Percentiles rank a stretch among this genome's conserved stretches.
These are phyloP conservation scores for Colletotrichum tofieldiae DNA, from an alignment of 2,329 filamentous ascomycete genomes.

Conservation along the genomic window DNA sequence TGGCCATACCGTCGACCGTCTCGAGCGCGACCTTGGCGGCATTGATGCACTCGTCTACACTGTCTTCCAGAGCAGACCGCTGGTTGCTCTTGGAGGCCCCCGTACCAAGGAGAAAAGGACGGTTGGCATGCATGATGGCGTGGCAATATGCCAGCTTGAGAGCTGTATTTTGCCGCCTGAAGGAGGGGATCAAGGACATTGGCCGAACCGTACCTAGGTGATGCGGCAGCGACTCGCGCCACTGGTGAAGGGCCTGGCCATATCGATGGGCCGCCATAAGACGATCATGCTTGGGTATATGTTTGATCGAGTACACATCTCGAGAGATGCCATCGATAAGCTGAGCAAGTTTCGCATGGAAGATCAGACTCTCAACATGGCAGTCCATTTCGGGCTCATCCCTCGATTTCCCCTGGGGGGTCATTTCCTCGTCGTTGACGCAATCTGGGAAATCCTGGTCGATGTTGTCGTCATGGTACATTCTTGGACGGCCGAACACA, in stretches of 20 bases:
- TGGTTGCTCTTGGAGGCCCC: constrained; percentile 55
- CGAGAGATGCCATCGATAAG: constrained; percentile 58
- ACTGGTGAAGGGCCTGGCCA: constrained; percentile 56
- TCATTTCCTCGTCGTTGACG: constrained; percentile 72
- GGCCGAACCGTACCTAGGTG: constrained; percentile 61
- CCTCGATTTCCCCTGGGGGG: constrained; percentile 52
- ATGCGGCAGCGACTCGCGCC: constrained; percentile 58
- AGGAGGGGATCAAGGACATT: constrained; percentile 61
- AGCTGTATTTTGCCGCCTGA: constrained; percentile 66
- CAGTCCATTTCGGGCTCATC: constrained; percentile 58
- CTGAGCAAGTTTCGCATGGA: constrained; percentile 59
- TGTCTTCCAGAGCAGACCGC: constrained; percentile 55
- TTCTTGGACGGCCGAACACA: constrained; percentile 73
- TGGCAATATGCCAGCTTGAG: constrained; percentile 70
- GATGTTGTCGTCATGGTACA: constrained; percentile 76
- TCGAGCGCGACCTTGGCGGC: constrained; percentile 63
- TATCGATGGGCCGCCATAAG: constrained; percentile 56
- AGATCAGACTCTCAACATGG: constrained; percentile 64
- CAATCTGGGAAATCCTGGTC: constrained; percentile 72
- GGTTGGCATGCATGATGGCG: constrained; percentile 70
- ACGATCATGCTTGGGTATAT: constrained; percentile 53
- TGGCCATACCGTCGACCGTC: constrained; percentile 59
- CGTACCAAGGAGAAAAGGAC: constrained; percentile 65
- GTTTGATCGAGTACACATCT: constrained; percentile 58
- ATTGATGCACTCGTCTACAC: constrained; percentile 61